Base-by-base conservation (phyloP, 78 protist genomes). In the Dictyostelium capitatum region DNA sequence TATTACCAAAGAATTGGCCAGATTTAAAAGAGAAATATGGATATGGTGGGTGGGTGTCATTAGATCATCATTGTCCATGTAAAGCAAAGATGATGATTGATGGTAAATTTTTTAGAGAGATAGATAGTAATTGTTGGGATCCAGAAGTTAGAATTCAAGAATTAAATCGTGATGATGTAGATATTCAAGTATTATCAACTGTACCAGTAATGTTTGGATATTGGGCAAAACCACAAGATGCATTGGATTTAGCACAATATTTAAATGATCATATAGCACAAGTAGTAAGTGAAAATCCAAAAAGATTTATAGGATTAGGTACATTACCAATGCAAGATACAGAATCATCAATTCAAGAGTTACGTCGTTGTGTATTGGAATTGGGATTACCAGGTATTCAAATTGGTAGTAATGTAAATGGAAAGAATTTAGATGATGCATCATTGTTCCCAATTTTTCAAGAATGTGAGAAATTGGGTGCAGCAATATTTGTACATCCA, bases 291-390 rank as follows among this genome's bases (percentile, higher is more conserved):
- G 82, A 81, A 80, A 80, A 98, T 56, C 98, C 98, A n/a, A 90
- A 73, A 37, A 43, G 97, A 32, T 98, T 97, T 43, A 82, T 98
- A 15, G 99, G 98, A 2, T 79, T 98, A 9, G 99, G 99, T 30
- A 97, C 98, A 9, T 70, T 98, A 25, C 99, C 99, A 11, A 53
- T 98, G 95, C 99, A 98, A 84, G 90, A 50, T 56, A 96, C 98
- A 11, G 95, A 94, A 25, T 56, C 95, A 20, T 98, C 99, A 0
- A 85, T 96, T 28, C 54, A 72, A 43, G 98, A 97, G 91, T 69
- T 97, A 65, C 53, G 96, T 30, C 41, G 96, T 28, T 93, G 96
- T 17, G 51, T 75, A 6, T 30, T 70, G 9, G 96, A 91, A 19
- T 46, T 91, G 56, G 95, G 95, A 3, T 54, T 91, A 11, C 69